Percentiles rank a stretch among this genome's conserved stretches.
Evolutionary conservation across 305 asterid genomes (phyloP).

Genomic region (Stenogyne calaminthoides): DNA sequence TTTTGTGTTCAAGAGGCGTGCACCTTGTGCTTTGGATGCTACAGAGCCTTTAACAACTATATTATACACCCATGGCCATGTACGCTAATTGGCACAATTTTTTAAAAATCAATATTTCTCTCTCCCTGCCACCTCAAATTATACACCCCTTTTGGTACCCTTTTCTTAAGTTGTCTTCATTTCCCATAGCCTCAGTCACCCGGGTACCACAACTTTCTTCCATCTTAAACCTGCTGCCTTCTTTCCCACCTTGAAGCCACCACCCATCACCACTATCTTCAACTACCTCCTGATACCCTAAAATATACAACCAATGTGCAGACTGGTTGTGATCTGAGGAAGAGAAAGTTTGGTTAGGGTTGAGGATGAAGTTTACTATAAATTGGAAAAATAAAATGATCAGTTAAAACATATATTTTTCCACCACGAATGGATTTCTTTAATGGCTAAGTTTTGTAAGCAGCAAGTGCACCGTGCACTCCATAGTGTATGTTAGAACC

Average conservation of each 20-base stretch:
- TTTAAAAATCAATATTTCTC: background rate
- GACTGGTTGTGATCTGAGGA: background rate
- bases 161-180: background rate
- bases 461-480: too few relatives aligned
- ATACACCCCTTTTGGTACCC: background rate
- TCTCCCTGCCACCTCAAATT: background rate
- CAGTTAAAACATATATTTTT: background rate
- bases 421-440: background rate
- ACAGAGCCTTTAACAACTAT: background rate
- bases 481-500: too few relatives aligned
- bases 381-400: background rate
- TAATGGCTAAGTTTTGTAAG: too few relatives aligned
- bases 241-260: background rate
- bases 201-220: background rate
- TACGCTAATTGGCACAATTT: background rate
- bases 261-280: background rate
- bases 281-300: background rate
- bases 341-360: constrained; percentile 2
- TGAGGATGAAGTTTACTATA: background rate
- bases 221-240: background rate
- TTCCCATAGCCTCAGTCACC: too few relatives aligned
- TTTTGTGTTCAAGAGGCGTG: background rate
- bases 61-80: background rate
- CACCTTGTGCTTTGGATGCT: background rate
- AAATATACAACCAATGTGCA: background rate